Evolutionary conservation across 306 rosid species (phyloP).

Genomic region (Begonia masoniana): DNA sequence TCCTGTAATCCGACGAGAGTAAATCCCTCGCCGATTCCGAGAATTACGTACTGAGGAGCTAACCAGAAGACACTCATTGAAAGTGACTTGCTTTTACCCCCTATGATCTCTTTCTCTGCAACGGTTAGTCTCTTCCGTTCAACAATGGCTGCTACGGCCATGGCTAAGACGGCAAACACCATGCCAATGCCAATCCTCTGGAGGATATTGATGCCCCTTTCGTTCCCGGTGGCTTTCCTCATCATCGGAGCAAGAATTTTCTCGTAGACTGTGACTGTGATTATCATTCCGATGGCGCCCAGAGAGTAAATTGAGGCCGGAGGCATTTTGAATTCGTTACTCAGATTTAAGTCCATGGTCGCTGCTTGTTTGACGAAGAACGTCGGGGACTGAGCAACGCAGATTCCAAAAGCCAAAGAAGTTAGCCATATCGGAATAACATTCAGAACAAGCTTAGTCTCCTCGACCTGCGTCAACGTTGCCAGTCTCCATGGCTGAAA

Average conservation of each 20-base stretch:
- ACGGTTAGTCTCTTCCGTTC: constrained; percentile 57
- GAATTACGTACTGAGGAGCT: constrained; percentile 36
- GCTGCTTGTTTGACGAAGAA: constrained; percentile 38
- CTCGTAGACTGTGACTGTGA: constrained; percentile 56
- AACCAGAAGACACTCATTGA: constrained; percentile 42
- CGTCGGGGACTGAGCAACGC: constrained; percentile 62
- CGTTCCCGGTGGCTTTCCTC: constrained; percentile 38
- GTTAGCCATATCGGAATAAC: constrained; percentile 1
- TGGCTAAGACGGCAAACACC: constrained; percentile 46
- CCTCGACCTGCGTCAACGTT: background rate
- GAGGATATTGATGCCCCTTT: constrained; percentile 51
- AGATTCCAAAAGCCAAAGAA: constrained; percentile 6
- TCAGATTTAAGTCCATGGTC: constrained; percentile 59
- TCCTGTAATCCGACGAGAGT: constrained; percentile 51
- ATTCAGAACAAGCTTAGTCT: background rate
- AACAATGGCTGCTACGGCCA: constrained; percentile 74
- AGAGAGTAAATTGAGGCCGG: constrained; percentile 78
- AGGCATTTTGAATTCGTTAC: constrained; percentile 44
- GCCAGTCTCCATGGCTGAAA: constrained; percentile 2
- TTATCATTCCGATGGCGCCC: constrained; percentile 61
- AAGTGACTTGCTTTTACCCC: background rate
- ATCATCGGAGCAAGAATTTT: constrained; percentile 41
- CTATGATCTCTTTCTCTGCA: constrained; percentile 15
- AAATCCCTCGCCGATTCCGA: constrained; percentile 41
- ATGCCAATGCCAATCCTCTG: constrained; percentile 65